Evolutionary conservation across 1,284 basidiomycete genomes (phyloP), one percentile per base, ranked within the genome.

Genomic region (Ceratobasidium sp.): DNA sequence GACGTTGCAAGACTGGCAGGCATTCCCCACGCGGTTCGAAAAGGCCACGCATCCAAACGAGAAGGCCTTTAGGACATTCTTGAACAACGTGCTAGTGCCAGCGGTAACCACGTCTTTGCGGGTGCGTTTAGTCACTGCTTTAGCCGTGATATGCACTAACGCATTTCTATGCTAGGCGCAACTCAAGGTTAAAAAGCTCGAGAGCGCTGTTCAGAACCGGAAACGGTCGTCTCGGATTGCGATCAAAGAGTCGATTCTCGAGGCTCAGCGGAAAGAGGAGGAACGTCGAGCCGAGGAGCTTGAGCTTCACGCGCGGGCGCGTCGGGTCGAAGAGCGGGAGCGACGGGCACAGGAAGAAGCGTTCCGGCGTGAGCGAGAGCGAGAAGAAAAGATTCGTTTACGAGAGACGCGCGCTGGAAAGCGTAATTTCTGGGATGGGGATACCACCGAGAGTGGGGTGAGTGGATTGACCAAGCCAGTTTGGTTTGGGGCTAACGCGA

Each of bases 191-290:
- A 87, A 65, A 78, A 91, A 69, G 43, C 56, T 74, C 34, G 71
- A 74, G 22, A 69, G 57, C 22, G 76, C 74, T 22, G 78, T 76
- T 17, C 75, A 79, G 62, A 91, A 92, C 79, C 89, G 94, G 76
- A 96, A 96, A 83, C 90, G 94, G 37, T 95, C 94, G 1, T 93
- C 92, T 57, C 92, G 95, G 46, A 89, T 96, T 76, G 93, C 94
- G 5, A 83, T 90, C 49, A 91, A 89, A 79, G 92, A 94, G 81
- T 69, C 78, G 13, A 64, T 76, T 52, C 11, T 74, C 54, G 76
- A 69, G 59, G 64, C 76, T 29, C 91, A 87, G 54, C 79, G 86
- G 13, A 86, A 86, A 2, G 87, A 87, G 19, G 85, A 86, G 79
- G 88, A 85, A 80, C 88, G 82, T 22, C 80, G 88, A 43, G 85